Evolutionary conservation across 139 green algal genomes (phyloP).

Genomic region (Chlamydomonas sp.): DNA sequence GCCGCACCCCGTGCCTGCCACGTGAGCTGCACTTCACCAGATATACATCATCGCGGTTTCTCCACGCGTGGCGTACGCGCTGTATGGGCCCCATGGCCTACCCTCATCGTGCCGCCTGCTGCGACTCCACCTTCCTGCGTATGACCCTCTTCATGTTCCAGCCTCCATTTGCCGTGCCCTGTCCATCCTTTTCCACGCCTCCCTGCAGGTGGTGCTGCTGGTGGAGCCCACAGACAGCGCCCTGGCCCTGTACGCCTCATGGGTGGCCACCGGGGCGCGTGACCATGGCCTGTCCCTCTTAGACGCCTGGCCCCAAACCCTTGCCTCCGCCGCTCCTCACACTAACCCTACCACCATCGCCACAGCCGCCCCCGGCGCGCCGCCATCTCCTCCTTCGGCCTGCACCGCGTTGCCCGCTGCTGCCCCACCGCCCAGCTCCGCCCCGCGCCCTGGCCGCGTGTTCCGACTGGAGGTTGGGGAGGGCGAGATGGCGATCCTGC

Average conservation of each 20-base stretch:
- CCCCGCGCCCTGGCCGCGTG: background rate
- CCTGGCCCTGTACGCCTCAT: slow-evolving; percentile 36
- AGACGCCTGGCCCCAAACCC: slow-evolving; percentile 10
- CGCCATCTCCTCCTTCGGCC: background rate
- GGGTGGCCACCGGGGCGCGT: slow-evolving; percentile 22
- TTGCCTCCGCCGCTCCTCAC: background rate
- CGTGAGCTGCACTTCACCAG: no score
- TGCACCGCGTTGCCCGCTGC: background rate
- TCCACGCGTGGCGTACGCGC: no score
- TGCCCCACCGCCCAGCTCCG: background rate
- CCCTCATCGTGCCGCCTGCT: no score
- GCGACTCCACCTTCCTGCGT: no score
- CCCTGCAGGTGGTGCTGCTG: slow-evolving; percentile 42
- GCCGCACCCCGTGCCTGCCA: no score
- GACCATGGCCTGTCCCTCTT: slow-evolving; percentile 37
- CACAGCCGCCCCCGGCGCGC: background rate
- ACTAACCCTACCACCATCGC: background rate
- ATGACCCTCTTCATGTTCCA: no score
- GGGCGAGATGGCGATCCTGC: slow-evolving; percentile 40
- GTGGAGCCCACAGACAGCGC: slow-evolving; percentile 31
- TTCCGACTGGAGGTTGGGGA: slow-evolving; percentile 20
- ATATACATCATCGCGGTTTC: no score
- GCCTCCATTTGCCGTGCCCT: background rate
- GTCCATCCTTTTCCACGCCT: background rate
- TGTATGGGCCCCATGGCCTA: no score